Base-by-base conservation (phyloP, 495 filamentous ascomycete species). In the Rusavskia elegans region DNA sequence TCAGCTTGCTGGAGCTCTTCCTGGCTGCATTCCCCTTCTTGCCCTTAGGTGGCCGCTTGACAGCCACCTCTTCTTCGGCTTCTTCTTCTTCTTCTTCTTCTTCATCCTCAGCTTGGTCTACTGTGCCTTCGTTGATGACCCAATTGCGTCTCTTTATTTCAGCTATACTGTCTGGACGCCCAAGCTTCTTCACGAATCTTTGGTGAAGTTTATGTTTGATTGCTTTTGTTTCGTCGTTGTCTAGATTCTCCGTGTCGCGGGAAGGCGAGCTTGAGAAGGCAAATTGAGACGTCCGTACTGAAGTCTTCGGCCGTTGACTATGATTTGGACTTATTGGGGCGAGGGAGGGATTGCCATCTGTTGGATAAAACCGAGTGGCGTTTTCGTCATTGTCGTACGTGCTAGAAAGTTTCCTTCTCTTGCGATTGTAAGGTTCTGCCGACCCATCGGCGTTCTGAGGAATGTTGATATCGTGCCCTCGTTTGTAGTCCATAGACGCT, bases 161-260 rank as follows among this genome's bases (percentile, higher is more conserved):
- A 16, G 81, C 74, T 48, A 92, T 70, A 56, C 86, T 88, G 57
- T 93, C 89, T 8, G 87, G 78, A 27, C 79, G 79, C 3, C 92
- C 89, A 4, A 98, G 76, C 61, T 86, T 93, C 69, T 86, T 84
- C 17, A 96, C 82, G 59, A 96, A 98, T 54, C 84, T 83, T 55
- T 82, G 72, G 61, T 95, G 92, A 19, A 95, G 69, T 50, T 76
- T 81, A 56, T 85, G 61, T 52, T 72, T 73, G 44, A 55, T 63
- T 23, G 57, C 57, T 52, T 68, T 64, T 11, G 59, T 63, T 14
- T 79, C 76, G 4, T 73, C 70, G 16, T 67, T 67, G 5, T 79
- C 74, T 0, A 74, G 68, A 19, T 60, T 50, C 19, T 55, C 50
- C 16, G 45, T 59, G 4, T 57, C 54, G 30, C 16, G 58, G 8